Evolutionary conservation across 2,329 filamentous ascomycete species (phyloP).

Genomic region (Fusarium globosum): DNA sequence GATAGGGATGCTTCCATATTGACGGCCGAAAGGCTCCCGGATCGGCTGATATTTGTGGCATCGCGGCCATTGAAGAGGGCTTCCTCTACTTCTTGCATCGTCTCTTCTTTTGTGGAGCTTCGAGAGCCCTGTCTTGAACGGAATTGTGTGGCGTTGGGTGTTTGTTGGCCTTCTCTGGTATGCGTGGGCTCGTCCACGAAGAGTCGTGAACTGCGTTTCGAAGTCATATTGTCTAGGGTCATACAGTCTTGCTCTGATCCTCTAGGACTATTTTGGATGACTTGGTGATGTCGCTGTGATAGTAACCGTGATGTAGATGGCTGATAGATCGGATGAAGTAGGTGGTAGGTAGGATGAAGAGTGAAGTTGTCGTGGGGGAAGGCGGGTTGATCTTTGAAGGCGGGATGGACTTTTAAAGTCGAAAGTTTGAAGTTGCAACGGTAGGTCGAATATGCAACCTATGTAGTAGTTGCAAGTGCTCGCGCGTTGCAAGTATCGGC

Average conservation of each 20-base stretch:
- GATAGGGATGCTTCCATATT: slow-evolving; percentile 30
- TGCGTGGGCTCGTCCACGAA: slow-evolving; percentile 35
- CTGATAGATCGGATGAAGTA: slow-evolving; percentile 6
- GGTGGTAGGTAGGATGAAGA: slow-evolving; percentile 16
- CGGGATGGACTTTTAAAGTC: slow-evolving; percentile 15
- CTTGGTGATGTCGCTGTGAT: neutral
- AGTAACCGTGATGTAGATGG: neutral
- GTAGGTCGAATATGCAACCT: slow-evolving; percentile 34
- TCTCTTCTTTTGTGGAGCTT: slow-evolving; percentile 46
- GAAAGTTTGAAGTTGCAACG: neutral
- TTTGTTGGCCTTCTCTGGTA: slow-evolving; percentile 20
- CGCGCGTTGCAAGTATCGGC: slow-evolving; percentile 36
- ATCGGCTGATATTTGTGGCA: slow-evolving; percentile 20
- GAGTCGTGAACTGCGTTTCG: slow-evolving; percentile 39
- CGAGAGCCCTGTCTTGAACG: slow-evolving; percentile 47
- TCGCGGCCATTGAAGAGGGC: slow-evolving; percentile 35
- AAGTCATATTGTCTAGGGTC: slow-evolving; percentile 32
- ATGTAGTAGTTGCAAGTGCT: slow-evolving; percentile 31
- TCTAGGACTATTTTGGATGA: neutral
- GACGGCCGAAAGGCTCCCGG: slow-evolving; percentile 26
- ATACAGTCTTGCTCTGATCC: slow-evolving; percentile 1
- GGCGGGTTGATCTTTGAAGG: slow-evolving; percentile 4
- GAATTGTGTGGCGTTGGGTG: slow-evolving; percentile 34
- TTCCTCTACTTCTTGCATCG: slow-evolving; percentile 44
- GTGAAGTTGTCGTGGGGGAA: slow-evolving; percentile 28